A percentile compares a stretch with the other conserved stretches of the same genome.
phyloP scores from a whole-genome alignment of 1,284 basidiomycete genomes.

The Stereum hirsutum region DNA sequence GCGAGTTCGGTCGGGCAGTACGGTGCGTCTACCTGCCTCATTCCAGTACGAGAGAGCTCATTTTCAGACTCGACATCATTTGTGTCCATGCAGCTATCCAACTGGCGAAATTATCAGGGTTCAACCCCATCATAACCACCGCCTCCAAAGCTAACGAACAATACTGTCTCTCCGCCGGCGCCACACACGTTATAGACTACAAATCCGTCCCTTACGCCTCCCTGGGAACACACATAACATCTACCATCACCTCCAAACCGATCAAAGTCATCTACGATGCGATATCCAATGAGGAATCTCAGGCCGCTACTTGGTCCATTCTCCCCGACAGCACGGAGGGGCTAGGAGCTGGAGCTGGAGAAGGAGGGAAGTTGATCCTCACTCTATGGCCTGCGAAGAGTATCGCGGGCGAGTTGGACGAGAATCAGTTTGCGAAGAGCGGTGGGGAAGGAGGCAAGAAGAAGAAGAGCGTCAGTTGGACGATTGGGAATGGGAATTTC shows the following conservation, averaged over 20 bases:
- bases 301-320: slow-evolving; percentile 13
- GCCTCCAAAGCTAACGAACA: slow-evolving; percentile 22
- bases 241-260: slow-evolving; percentile 8
- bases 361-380: too few relatives aligned
- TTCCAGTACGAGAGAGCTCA: too few relatives aligned
- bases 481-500: slow-evolving; percentile 20
- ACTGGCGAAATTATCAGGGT: slow-evolving; percentile 24
- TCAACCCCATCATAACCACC: slow-evolving; percentile 25
- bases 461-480: slow-evolving; percentile 6
- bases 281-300: slow-evolving; percentile 14
- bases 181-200: slow-evolving; percentile 26
- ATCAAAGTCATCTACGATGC: slow-evolving; percentile 19
- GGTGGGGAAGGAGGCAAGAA: slow-evolving; percentile 6
- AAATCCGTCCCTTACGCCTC: slow-evolving; percentile 7
- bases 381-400: too few relatives aligned
- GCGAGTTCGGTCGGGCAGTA: slow-evolving; percentile 22
- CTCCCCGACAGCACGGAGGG: slow-evolving; percentile 13
- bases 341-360: slow-evolving; percentile 4
- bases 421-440: too few relatives aligned
- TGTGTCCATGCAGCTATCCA: slow-evolving; percentile 18
- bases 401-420: too few relatives aligned
- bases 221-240: slow-evolving; percentile 12
- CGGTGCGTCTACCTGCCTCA: slow-evolving; percentile 7
- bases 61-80: too few relatives aligned
- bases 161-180: slow-evolving; percentile 24